A percentile compares a stretch with the other conserved stretches of the same genome.
These are phyloP conservation scores for Lecanoromycetidae sp. DNA, from an alignment of 2,329 filamentous ascomycete genomes.

Conservation along the genomic window DNA sequence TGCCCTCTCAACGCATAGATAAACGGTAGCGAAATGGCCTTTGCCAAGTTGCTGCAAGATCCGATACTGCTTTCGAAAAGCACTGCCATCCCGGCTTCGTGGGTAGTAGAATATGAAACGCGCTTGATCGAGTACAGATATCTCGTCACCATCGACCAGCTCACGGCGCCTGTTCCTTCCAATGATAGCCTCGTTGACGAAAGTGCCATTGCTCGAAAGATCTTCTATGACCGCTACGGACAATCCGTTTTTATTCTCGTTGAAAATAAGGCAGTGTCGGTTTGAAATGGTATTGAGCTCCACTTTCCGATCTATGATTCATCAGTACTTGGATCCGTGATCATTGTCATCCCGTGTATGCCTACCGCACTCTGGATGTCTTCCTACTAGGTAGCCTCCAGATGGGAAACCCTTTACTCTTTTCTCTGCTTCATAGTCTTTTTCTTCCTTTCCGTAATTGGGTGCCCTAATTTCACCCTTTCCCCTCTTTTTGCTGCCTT, in stretches of 20 bases:
- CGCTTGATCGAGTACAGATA: conserved; percentile 72
- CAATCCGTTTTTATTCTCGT: conserved; percentile 46
- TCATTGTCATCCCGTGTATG: conserved; percentile 19
- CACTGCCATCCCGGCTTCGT: conserved; percentile 57
- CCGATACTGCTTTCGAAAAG: conserved; percentile 76
- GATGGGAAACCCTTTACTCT: conserved; percentile 47
- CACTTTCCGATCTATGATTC: conserved; percentile 53
- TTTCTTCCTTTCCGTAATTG: conserved; percentile 41
- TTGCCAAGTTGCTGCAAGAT: conserved; percentile 79
- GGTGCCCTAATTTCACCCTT: conserved; percentile 36
- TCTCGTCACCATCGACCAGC: conserved; percentile 79
- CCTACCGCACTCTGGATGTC: conserved; percentile 88
- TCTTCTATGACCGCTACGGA: conserved; percentile 71
- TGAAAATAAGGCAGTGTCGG: conserved; percentile 45
- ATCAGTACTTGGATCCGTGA: conserved; percentile 16
- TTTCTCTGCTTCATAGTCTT: conserved; percentile 52
- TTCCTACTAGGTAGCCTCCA: conserved; percentile 79
- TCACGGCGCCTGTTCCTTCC: conserved; percentile 87
- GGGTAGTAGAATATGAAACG: conserved; percentile 91
- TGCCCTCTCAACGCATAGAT: conserved; percentile 75
- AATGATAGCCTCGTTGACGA: conserved; percentile 81
- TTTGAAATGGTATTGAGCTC: conserved; percentile 77
- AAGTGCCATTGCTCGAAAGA: conserved; percentile 90
- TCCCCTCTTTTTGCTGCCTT: conserved; percentile 29
- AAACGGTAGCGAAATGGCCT: conserved; percentile 90